Conservation (phyloP, 1,139 yeast genomes). For the Candida sanyaensis region DNA sequence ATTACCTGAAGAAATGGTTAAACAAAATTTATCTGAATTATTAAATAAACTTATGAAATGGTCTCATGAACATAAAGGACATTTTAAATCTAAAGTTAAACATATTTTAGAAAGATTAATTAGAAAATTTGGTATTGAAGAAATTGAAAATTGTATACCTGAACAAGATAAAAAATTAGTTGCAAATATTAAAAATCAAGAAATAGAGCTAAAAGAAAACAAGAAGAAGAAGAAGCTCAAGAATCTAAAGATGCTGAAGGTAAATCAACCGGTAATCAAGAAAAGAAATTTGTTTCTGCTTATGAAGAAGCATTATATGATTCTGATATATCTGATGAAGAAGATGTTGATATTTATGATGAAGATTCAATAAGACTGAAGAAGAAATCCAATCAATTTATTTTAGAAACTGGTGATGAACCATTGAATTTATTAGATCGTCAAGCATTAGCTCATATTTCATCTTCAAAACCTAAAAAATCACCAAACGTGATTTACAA, state of each 20-base stretch:
- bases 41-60: constrained; percentile 78
- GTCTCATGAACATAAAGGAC: constrained; percentile 96
- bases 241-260: constrained; percentile 14
- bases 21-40: constrained; percentile 64
- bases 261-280: constrained; percentile 23
- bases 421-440: constrained; percentile 91
- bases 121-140: constrained; percentile 85
- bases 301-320: constrained; percentile 78
- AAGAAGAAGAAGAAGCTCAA: constrained; percentile 35
- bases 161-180: constrained; percentile 82
- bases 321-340: constrained; percentile 51
- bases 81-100: constrained; percentile 88
- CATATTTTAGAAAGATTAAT: constrained; percentile 90
- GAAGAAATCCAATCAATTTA: constrained; percentile 49
- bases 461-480: constrained; percentile 77
- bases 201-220: constrained; percentile 80
- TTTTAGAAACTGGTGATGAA: constrained; percentile 74
- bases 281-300: constrained; percentile 69
- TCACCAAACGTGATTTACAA: constrained; percentile 44
- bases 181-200: constrained; percentile 82
- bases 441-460: constrained; percentile 80
- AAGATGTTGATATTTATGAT: constrained; percentile 32
- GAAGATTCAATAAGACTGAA: constrained; percentile 16
- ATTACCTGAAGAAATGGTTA: constrained; percentile 78
- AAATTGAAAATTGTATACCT: constrained; percentile 79